These are phyloP conservation scores for Apiospora marii DNA, from an alignment of 2,329 filamentous ascomycete genomes.

Conservation along the genomic window DNA sequence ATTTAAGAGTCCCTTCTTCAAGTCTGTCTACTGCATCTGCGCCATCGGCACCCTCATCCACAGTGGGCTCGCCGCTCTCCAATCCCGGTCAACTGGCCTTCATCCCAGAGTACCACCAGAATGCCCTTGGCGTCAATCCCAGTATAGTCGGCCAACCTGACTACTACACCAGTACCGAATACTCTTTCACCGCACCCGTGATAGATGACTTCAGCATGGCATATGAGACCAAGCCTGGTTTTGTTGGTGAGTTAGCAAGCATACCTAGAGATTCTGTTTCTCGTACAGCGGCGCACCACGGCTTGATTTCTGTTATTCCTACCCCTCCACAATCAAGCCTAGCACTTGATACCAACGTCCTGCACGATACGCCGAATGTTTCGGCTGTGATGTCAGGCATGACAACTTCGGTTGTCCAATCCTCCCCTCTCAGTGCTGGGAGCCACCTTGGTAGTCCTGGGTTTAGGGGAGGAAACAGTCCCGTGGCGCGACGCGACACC, in stretches of 20 bases:
- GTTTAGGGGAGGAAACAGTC: constrained; percentile 32
- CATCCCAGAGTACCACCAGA: constrained; percentile 64
- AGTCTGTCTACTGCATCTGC: constrained; percentile 68
- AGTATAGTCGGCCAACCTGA: constrained; percentile 67
- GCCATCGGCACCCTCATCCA: constrained; percentile 71
- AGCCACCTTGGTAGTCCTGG: constrained; percentile 40
- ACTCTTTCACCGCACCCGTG: constrained; percentile 59
- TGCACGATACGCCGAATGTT: constrained; percentile 37
- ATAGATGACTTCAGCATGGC: constrained; percentile 60
- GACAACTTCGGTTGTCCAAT: constrained; percentile 27
- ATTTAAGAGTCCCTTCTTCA: constrained; percentile 60
- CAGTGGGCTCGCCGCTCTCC: constrained; percentile 72
- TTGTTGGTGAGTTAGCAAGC: constrained; percentile 63
- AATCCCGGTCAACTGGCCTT: constrained; percentile 64
- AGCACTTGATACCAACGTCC: constrained; percentile 29
- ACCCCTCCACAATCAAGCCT: constrained; percentile 24
- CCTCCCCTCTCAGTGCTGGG: constrained; percentile 40
- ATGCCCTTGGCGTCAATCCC: constrained; percentile 66
- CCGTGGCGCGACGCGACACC: constrained; percentile 35
- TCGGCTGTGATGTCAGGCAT: constrained; percentile 37
- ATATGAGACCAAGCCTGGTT: constrained; percentile 59
- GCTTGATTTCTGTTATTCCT: constrained; percentile 36
- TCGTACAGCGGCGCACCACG: constrained; percentile 29
- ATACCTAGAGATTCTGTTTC: constrained; percentile 43
- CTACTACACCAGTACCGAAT: constrained; percentile 60